Conservation (phyloP, 1,284 basidiomycete species). For the Moesziomyces sp. region DNA sequence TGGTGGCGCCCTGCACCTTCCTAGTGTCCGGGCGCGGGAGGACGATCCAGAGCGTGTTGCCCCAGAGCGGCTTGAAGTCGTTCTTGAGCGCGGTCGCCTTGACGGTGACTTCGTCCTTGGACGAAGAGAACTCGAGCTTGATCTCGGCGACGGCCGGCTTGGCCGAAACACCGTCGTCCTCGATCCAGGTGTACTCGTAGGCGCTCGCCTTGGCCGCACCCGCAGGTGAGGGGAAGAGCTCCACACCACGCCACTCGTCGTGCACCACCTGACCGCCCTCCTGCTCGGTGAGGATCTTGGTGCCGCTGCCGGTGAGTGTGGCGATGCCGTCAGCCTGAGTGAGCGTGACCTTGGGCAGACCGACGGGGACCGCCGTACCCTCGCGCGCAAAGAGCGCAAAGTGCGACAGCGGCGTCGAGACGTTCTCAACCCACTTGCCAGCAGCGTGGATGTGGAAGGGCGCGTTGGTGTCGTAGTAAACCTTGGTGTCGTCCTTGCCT, state of each 20-base stretch:
- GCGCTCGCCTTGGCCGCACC: conserved; percentile 18
- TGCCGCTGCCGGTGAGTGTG: conserved; percentile 68
- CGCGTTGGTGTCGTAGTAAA: conserved; percentile 43
- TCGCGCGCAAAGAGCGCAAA: conserved; percentile 69
- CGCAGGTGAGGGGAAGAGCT: conserved; percentile 68
- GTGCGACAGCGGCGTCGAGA: conserved; percentile 69
- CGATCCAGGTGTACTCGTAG: conserved; percentile 68
- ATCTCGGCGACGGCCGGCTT: conserved; percentile 64
- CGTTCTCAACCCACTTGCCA: conserved; percentile 51
- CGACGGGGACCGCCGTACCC: conserved; percentile 69
- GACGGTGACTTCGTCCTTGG: conserved; percentile 60
- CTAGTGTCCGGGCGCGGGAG: conserved; percentile 66
- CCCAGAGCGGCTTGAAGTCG: conserved; percentile 69
- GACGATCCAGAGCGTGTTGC: conserved; percentile 63
- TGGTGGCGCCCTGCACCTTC: conserved; percentile 40
- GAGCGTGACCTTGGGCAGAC: conserved; percentile 68
- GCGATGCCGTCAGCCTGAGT: conserved; percentile 60
- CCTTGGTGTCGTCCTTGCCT: conserved; percentile 45
- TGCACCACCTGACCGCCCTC: conserved; percentile 68
- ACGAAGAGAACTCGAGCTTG: conserved; percentile 60
- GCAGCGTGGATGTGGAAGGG: conserved; percentile 26
- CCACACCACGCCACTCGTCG: conserved; percentile 69
- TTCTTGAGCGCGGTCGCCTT: conserved; percentile 51
- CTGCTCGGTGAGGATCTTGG: conserved; percentile 63
- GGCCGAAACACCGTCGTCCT: conserved; percentile 70